Evolutionary conservation across 1,284 basidiomycete species (phyloP).

Genomic region (Trametes sp.): DNA sequence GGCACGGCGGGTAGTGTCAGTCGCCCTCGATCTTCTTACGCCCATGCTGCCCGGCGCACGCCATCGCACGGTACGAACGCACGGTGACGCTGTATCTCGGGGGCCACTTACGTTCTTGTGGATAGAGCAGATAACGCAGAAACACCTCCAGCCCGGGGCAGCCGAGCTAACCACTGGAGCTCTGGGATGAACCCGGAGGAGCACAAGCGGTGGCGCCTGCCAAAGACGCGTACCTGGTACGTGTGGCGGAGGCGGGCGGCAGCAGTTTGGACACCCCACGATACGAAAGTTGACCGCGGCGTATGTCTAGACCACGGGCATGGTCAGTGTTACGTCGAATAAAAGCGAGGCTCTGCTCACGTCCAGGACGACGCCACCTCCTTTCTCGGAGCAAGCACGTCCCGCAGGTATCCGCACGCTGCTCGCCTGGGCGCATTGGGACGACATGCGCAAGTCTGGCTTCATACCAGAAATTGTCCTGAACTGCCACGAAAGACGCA

Average conservation of each 20-base stretch:
- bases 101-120: no score
- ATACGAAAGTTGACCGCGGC: background rate
- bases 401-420: no score
- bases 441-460: no score
- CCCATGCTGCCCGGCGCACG: background rate
- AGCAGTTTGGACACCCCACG: background rate
- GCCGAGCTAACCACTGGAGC: background rate
- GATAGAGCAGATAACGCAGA: no score
- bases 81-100: no score
- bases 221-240: background rate
- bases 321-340: background rate
- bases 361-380: no score
- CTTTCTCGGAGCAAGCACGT: no score
- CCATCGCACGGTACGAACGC: background rate
- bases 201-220: background rate
- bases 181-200: background rate
- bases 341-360: background rate
- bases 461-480: no score
- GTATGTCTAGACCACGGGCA: background rate
- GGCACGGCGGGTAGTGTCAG: background rate
- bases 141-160: background rate
- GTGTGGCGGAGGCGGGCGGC: background rate
- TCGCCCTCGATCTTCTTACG: background rate
- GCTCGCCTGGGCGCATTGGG: no score
- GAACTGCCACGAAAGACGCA: no score